Conservation (phyloP, 345 rosid genomes). For the Eucalyptus guilfoylei region DNA sequence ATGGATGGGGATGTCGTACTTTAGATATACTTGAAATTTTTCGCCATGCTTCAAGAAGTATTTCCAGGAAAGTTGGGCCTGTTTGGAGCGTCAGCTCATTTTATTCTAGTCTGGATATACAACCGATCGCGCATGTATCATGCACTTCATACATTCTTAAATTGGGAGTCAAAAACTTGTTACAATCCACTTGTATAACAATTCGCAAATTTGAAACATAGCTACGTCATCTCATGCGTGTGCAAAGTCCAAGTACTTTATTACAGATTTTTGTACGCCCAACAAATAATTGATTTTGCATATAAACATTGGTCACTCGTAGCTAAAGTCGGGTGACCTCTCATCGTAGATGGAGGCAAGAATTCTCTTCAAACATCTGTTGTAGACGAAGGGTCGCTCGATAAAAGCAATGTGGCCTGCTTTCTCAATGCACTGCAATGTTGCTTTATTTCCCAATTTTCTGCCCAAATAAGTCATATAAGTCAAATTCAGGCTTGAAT, state of each 20-base stretch:
- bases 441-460: not conserved
- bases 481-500: not conserved
- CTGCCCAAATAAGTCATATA: not conserved
- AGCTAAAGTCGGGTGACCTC: not conserved
- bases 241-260: not conserved
- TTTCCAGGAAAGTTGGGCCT: not conserved
- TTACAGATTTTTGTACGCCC: not conserved
- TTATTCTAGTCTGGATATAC: not conserved
- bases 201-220: not conserved
- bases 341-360: not conserved
- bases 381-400: not conserved
- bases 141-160: not conserved
- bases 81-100: not conserved
- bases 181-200: not conserved
- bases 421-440: not conserved
- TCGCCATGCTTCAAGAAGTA: not conserved
- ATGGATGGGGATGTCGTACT: not conserved
- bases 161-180: not conserved
- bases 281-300: not conserved
- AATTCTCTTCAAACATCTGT: not conserved
- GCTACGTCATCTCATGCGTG: not conserved
- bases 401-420: not conserved
- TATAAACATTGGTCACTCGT: not conserved
- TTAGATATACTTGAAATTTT: not conserved
- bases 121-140: not conserved